A percentile compares a stretch with the other conserved stretches of the same genome.
phyloP scores from a whole-genome alignment of 768 basidiomycete genomes.

The Boletus rex-veris region DNA sequence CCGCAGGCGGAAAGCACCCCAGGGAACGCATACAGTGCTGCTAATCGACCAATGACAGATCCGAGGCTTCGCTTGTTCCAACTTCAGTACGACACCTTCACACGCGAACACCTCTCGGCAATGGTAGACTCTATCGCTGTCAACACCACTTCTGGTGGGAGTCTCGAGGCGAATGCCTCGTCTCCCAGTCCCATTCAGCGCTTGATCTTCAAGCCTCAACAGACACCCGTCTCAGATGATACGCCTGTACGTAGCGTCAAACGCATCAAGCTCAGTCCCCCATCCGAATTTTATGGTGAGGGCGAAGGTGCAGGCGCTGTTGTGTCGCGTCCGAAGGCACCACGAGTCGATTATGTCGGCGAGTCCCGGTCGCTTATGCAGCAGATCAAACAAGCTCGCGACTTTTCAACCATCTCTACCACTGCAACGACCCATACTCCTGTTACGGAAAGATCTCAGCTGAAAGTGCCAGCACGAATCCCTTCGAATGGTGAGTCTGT shows the following conservation, averaged over 20 bases:
- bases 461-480: background rate
- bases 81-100: constrained; percentile 95
- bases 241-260: constrained; percentile 72
- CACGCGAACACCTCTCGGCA: constrained; percentile 88
- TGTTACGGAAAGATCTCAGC: constrained; percentile 9
- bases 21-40: constrained; percentile 14
- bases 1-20: constrained; percentile 68
- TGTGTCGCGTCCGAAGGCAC: constrained; percentile 46
- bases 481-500: constrained; percentile 16
- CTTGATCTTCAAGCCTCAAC: constrained; percentile 46
- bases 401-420: constrained; percentile 74
- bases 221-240: constrained; percentile 38
- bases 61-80: constrained; percentile 84
- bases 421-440: constrained; percentile 41
- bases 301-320: constrained; percentile 45
- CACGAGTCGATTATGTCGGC: constrained; percentile 68
- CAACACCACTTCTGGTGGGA: constrained; percentile 60
- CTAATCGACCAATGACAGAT: constrained; percentile 49
- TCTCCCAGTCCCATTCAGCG: constrained; percentile 44
- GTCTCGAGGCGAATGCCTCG: constrained; percentile 41
- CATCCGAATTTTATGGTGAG: constrained; percentile 53
- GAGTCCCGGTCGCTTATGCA: constrained; percentile 78
- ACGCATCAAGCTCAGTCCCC: constrained; percentile 74
- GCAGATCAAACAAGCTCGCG: constrained; percentile 72
- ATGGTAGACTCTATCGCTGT: constrained; percentile 94